Conservation (phyloP, 805 yeast species). For the Scheffersomyces ergatensis region DNA sequence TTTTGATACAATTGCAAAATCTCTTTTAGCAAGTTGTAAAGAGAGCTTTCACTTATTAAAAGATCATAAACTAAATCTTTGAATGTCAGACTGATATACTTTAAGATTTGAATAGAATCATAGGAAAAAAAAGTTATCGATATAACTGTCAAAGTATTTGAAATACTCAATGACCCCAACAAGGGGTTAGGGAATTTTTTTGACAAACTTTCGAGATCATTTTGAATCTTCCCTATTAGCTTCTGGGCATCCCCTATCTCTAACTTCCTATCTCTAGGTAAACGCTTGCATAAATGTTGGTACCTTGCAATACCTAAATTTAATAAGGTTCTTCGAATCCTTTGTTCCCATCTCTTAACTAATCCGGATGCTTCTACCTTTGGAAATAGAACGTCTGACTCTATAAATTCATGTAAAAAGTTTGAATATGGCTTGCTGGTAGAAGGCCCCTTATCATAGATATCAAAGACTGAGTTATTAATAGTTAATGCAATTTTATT, state of each 20-base stretch:
- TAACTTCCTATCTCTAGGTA: slow-evolving; percentile 50
- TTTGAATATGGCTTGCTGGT: slow-evolving; percentile 35
- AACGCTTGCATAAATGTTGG: slow-evolving; percentile 35
- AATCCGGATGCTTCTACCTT: slow-evolving; percentile 31
- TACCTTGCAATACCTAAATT: slow-evolving; percentile 37
- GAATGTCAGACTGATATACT: slow-evolving; percentile 45
- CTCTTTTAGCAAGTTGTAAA: background rate
- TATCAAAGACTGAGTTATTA: background rate
- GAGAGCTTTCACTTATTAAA: background rate
- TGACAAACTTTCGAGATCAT: slow-evolving; percentile 49
- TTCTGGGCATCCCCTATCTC: slow-evolving; percentile 55
- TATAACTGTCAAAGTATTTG: slow-evolving; percentile 46
- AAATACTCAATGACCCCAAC: slow-evolving; percentile 54
- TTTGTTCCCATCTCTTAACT: slow-evolving; percentile 46
- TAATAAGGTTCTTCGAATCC: slow-evolving; percentile 31
- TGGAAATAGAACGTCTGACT: slow-evolving; percentile 44
- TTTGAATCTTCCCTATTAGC: slow-evolving; percentile 52
- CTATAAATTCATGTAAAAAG: slow-evolving; percentile 50
- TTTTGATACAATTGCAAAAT: background rate
- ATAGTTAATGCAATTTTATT: slow-evolving; percentile 28
- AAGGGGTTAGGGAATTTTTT: slow-evolving; percentile 60
- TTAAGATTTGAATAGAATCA: slow-evolving; percentile 51
- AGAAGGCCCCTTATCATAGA: background rate
- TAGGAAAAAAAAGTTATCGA: slow-evolving; percentile 52
- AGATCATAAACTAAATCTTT: background rate